Evolutionary conservation across 106 monocot genomes (phyloP).

Genomic region (Dendrobium nobile): DNA sequence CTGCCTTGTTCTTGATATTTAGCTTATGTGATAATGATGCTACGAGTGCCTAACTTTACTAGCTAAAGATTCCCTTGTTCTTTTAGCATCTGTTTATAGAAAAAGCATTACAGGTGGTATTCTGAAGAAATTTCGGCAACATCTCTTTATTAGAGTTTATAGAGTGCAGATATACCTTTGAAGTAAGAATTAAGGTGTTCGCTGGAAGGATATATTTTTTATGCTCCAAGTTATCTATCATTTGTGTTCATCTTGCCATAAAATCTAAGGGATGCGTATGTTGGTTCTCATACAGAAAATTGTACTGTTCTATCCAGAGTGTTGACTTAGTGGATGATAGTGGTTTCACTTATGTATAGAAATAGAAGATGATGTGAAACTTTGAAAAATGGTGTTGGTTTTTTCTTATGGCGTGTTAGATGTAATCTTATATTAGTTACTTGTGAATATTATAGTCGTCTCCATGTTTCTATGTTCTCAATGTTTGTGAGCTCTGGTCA

Average conservation of each 20-base stretch:
- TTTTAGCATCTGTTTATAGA: not conserved
- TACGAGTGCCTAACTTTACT: not conserved
- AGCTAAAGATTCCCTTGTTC: not conserved
- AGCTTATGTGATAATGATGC: not conserved
- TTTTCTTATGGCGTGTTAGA: not conserved
- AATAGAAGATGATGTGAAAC: not conserved
- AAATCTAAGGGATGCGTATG: not conserved
- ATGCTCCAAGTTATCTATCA: not conserved
- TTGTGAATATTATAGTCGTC: not conserved
- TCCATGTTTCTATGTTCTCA: not conserved
- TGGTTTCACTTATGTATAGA: not conserved
- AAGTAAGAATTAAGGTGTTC: not conserved
- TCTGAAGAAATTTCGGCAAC: not conserved
- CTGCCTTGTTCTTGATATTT: slow-evolving; percentile 65
- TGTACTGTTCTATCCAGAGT: not conserved
- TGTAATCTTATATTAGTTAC: not conserved
- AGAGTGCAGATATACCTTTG: not conserved
- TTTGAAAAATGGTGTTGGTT: not conserved
- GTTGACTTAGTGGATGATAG: not conserved
- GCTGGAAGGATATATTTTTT: not conserved
- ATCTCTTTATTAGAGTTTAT: not conserved
- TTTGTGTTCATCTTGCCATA: not conserved
- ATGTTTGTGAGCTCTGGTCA: too few relatives aligned
- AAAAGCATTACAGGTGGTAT: not conserved
- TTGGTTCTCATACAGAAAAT: not conserved